Base-by-base conservation (phyloP, 2,329 filamentous ascomycete species). In the Nigrospora sphaerica region DNA sequence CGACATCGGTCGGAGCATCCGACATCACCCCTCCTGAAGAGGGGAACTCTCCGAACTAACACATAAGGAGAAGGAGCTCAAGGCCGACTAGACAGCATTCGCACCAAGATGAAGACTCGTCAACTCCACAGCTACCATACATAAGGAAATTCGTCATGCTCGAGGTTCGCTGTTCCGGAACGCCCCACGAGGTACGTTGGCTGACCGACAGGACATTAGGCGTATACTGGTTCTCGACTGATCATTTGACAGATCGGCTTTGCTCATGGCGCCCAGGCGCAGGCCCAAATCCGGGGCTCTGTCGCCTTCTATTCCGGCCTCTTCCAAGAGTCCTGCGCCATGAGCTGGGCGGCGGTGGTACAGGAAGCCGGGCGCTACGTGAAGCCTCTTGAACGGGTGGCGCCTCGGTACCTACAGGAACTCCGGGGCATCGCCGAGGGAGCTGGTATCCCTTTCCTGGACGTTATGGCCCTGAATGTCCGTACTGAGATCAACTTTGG, bases 401-500 rank as follows among this genome's bases (percentile, higher is more conserved):
- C 62, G 1, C 62, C 67, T 0, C 54, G 64, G 16, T 57, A 71
- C 16, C 55, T 70, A 4, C 57, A 60, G n/a, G 74, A 77, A 51
- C 72, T 74, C 53, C 57, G 61, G 46, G 81, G 76, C 12, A 68
- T 82, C 36, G 76, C 78, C 0, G 66, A 73, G 1, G 78, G 78
- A 2, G 67, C 76, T 0, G 60, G 55, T 0, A 57, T 70, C 9
- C 51, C 64, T 1, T 52, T 80, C 2, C 56, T 74, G 3, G 75
- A 80, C 40, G 70, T 82, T n/a, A 57, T 82, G 1, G 75, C 77
- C 2, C 59, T 82, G 12, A 82, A 82, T 46, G 71, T 78, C 6
- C 67, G 77, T 1, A 79, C 73, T 0, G 77, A 81, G 58, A 79
- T 80, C 49, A 68, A 68, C 2, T 80, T 81, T 47, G 77, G 78